These are phyloP conservation scores for Thalassiosira oceanica DNA, from an alignment of 352 stramenopile species.

Conservation along the genomic window DNA sequence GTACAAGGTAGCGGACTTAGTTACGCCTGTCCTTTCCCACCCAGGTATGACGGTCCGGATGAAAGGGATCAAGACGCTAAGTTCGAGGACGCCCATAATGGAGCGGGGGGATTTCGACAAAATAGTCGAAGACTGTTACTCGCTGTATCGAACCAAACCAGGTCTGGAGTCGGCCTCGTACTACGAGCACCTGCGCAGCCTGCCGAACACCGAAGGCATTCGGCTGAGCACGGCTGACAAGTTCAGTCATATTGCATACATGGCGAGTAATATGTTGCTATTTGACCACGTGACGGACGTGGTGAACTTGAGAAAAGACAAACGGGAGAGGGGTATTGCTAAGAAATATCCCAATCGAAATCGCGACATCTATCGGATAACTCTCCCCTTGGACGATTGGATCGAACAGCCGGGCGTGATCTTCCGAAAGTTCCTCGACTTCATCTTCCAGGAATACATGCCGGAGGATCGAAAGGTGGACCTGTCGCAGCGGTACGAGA, in stretches of 20 bases:
- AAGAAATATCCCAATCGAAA: not conserved
- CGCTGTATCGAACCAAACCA: slow-evolving; percentile 12
- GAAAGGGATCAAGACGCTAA: no score
- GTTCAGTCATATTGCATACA: slow-evolving; percentile 9
- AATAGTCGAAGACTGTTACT: slow-evolving; percentile 6
- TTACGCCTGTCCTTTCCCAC: no score
- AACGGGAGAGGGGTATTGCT: no score
- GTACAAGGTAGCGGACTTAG: no score
- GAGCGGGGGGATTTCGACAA: slow-evolving; percentile 9
- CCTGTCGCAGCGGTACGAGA: not conserved
- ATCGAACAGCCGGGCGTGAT: slow-evolving; percentile 14
- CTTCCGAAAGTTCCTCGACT: slow-evolving; percentile 8
- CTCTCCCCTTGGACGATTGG: slow-evolving; percentile 18
- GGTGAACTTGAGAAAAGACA: not conserved
- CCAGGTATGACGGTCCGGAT: no score
- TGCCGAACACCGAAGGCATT: slow-evolving; percentile 10
- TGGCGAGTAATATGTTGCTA: slow-evolving; percentile 31
- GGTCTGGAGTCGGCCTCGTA: slow-evolving; percentile 1
- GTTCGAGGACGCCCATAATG: no score
- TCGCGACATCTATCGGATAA: slow-evolving; percentile 12
- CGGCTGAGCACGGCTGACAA: slow-evolving; percentile 11
- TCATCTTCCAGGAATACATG: slow-evolving; percentile 11
- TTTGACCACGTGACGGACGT: slow-evolving; percentile 6
- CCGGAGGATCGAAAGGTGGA: not conserved
- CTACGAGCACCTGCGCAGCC: slow-evolving; percentile 17